phyloP scores from a whole-genome alignment of 2,329 filamentous ascomycete genomes.

The Fusarium brachygibbosum region DNA sequence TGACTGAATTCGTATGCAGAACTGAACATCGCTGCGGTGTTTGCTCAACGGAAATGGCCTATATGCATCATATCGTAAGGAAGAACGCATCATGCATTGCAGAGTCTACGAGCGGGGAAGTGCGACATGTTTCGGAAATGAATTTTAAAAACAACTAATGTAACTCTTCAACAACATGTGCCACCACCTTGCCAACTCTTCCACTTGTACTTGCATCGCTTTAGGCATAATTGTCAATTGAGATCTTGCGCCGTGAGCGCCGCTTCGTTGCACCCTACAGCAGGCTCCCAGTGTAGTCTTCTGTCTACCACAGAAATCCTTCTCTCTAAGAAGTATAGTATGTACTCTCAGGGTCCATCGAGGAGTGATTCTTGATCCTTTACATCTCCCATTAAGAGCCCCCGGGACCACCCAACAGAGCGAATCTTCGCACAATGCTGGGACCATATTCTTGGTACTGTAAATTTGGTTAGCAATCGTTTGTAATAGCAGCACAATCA shows the following conservation, averaged over 20 bases:
- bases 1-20: background rate
- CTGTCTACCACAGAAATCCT: conserved; percentile 6
- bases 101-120: conserved; percentile 11
- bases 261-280: conserved; percentile 33
- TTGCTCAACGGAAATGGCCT: background rate
- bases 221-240: conserved; percentile 45
- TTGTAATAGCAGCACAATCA: background rate
- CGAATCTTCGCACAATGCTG: conserved; percentile 94
- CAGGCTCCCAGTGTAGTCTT: conserved; percentile 1
- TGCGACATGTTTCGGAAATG: conserved; percentile 20
- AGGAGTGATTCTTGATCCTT: conserved; percentile 34
- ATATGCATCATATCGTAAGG: background rate
- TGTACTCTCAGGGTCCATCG: conserved; percentile 22
- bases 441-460: conserved; percentile 96
- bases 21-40: background rate
- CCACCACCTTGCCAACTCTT: conserved; percentile 32
- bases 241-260: conserved; percentile 43
- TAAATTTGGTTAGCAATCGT: conserved; percentile 22
- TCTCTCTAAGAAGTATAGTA: conserved; percentile 13
- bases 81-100: conserved; percentile 26
- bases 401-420: conserved; percentile 90
- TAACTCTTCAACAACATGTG: conserved; percentile 39
- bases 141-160: conserved; percentile 40
- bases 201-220: conserved; percentile 39
- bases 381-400: conserved; percentile 68